Percentiles rank a stretch among this genome's conserved stretches.
Conservation (phyloP, 202 grass and related monocot genomes). For the Elaeis oleifera region DNA sequence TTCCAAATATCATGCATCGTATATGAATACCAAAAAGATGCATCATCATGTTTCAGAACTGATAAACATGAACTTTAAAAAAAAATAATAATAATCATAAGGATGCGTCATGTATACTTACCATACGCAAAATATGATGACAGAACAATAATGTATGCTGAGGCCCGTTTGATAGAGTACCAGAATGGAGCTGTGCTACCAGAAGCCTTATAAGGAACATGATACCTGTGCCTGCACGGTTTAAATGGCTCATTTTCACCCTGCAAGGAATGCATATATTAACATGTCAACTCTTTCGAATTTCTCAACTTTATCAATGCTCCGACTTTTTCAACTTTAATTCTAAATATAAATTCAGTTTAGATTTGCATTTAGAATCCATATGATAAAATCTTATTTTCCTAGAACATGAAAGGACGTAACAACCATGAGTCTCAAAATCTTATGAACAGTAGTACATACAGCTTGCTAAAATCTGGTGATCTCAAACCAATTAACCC, state of each 20-base stretch:
- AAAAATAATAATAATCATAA: no score
- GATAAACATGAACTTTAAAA: no score
- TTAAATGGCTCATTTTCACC: constrained; percentile 63
- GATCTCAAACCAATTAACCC: no score
- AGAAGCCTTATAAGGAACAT: constrained; percentile 44
- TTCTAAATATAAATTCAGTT: no score
- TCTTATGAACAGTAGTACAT: no score
- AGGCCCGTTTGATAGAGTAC: constrained; percentile 57
- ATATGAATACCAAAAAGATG: background rate
- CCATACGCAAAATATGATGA: constrained; percentile 78
- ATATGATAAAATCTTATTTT: no score
- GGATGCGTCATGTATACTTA: constrained; percentile 8
- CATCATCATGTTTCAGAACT: no score
- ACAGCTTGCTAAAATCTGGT: no score
- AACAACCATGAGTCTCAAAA: no score
- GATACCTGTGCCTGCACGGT: constrained; percentile 62
- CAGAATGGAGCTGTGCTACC: constrained; percentile 64
- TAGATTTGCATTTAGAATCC: no score
- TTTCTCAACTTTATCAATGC: background rate
- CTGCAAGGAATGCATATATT: constrained; percentile 3
- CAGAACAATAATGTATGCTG: constrained; percentile 57
- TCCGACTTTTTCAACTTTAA: no score
- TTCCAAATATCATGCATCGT: background rate
- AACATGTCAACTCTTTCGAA: background rate
- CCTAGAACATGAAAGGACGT: no score